Evolutionary conservation across 805 yeast species (phyloP), one percentile per base, ranked within the genome.

Genomic region (Zygosaccharomyces gambellarensis): DNA sequence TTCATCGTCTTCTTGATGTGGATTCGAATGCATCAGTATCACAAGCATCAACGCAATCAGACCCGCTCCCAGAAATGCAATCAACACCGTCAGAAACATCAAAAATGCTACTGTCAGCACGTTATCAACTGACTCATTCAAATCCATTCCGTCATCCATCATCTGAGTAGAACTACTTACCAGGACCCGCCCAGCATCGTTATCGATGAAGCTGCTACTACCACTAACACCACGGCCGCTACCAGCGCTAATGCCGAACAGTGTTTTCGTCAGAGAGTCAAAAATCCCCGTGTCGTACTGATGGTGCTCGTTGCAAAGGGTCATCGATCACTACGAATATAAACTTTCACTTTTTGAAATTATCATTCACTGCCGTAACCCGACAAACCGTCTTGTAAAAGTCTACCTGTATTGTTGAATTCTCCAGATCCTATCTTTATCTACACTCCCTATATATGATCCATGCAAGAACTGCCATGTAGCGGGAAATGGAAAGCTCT

Each of bases 261-360:
- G 46, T 22, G 42, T 23, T 10, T 48, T 36, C 12, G 29, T 22
- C 19, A 50, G 34, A 17, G 46, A 47, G 28, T 50, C 53, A 23
- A 50, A 47, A 25, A 50, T 32, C 5, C 53, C 53, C 10, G 48
- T 47, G 14, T 50, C 46, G 42, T 50, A 50, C 19, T 41, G 47
- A 28, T 50, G 50, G 41, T 47, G 50, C 36, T 44, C 38, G 29
- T 36, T 39, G 44, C 53, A 52, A 27, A 52, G 43, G 39, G 43
- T 17, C 38, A 34, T 34, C 11, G 22, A 34, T 14, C 34, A n/a
- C 38, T 34, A 34, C 10, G 21, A 34, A 4, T 14, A 8, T 4
- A 34, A 34, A 34, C 3, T 11, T 8, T 8, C 11, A 14, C 22
- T 4, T 9, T 4, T 11, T 21, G 19, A 17, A 34, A 34, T 4